Evolutionary conservation across 495 filamentous ascomycete genomes (phyloP).

Genomic region (Cenococcum geophilum): DNA sequence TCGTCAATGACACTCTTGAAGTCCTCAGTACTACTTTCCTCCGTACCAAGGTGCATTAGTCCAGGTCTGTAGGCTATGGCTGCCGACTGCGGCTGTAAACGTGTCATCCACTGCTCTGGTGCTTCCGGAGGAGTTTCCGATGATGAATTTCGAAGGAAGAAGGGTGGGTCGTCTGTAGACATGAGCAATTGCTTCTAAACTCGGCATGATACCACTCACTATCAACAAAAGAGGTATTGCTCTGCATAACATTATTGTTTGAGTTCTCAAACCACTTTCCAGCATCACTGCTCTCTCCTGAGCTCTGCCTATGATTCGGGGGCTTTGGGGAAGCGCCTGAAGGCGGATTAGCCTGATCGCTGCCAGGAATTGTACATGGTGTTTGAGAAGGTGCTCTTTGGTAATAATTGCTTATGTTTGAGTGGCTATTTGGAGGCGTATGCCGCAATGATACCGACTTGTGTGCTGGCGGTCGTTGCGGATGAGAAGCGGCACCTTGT

Average conservation of each 20-base stretch:
- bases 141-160: constrained; percentile 38
- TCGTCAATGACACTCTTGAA: constrained; percentile 42
- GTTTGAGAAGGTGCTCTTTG: constrained; percentile 3
- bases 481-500: constrained; percentile 18
- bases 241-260: constrained; percentile 36
- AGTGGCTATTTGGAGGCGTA: constrained; percentile 8
- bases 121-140: constrained; percentile 33
- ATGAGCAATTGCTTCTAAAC: not conserved
- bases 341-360: constrained; percentile 11
- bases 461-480: constrained; percentile 33
- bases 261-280: constrained; percentile 41
- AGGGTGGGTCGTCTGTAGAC: constrained; percentile 38
- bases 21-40: constrained; percentile 35
- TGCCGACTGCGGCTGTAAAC: constrained; percentile 6
- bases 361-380: constrained; percentile 14
- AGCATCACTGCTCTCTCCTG: constrained; percentile 41
- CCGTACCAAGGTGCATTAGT: constrained; percentile 6
- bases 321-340: constrained; percentile 14
- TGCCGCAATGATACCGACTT: constrained; percentile 36
- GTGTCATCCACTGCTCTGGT: not conserved
- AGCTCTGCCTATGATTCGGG: constrained; percentile 31
- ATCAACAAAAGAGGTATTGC: constrained; percentile 29
- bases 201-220: constrained; percentile 21
- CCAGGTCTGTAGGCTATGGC: constrained; percentile 21
- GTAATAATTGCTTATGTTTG: not conserved